phyloP scores from a whole-genome alignment of 2,329 filamentous ascomycete species.

The Aspergillus sp. region DNA sequence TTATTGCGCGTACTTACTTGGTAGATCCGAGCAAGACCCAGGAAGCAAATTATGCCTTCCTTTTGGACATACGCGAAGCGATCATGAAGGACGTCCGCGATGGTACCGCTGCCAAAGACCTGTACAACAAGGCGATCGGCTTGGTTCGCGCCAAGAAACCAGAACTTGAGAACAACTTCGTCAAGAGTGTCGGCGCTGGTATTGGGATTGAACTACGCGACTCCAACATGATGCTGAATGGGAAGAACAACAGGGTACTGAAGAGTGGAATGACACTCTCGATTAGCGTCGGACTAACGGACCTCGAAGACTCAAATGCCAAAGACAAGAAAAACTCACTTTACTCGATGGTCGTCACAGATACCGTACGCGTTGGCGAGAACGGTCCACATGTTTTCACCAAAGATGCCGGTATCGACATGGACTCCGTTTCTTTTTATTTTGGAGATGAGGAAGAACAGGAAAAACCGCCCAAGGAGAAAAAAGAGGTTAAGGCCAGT shows the following conservation, averaged over 20 bases:
- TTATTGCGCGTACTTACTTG: constrained; percentile 87
- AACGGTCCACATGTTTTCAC: constrained; percentile 72
- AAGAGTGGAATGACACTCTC: constrained; percentile 97
- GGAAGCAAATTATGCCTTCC: constrained; percentile 86
- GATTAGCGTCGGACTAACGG: constrained; percentile 81
- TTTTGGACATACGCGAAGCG: constrained; percentile 76
- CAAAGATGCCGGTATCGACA: constrained; percentile 80
- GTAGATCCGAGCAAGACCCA: constrained; percentile 96
- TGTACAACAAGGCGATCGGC: constrained; percentile 78
- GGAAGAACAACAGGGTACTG: constrained; percentile 72
- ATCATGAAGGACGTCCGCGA: constrained; percentile 87
- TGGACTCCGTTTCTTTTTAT: constrained; percentile 95
- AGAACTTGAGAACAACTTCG: constrained; percentile 88
- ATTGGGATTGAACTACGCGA: constrained; percentile 92
- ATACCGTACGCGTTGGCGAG: constrained; percentile 81
- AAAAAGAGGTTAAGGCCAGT: constrained; percentile 71
- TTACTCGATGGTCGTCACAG: constrained; percentile 84
- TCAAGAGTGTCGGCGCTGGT: constrained; percentile 85
- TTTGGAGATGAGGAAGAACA: constrained; percentile 92
- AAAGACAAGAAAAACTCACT: constrained; percentile 84
- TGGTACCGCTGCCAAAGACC: constrained; percentile 76
- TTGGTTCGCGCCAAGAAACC: constrained; percentile 86
- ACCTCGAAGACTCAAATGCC: constrained; percentile 77
- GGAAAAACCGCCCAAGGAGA: constrained; percentile 73
- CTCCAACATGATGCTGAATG: constrained; percentile 72